Percentiles rank a stretch among this genome's conserved stretches.
phyloP scores from a whole-genome alignment of 2,329 filamentous ascomycete species.

The Gaeumannomyces tritici region DNA sequence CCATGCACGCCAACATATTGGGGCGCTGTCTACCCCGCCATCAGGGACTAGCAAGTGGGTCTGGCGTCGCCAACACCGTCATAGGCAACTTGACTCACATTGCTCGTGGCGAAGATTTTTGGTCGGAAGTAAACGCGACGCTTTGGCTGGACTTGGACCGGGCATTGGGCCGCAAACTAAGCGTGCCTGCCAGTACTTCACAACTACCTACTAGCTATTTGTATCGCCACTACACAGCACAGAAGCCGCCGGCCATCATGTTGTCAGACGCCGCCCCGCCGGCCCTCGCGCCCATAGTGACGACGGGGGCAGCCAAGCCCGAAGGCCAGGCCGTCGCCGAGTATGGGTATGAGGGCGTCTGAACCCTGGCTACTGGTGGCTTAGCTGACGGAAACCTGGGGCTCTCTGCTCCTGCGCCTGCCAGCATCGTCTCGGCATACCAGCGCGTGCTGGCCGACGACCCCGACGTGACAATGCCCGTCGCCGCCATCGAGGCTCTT shows the following conservation, averaged over 20 bases:
- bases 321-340: neutral
- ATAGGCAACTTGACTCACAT: neutral
- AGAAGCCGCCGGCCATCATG: neutral
- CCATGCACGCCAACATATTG: no score
- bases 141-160: neutral
- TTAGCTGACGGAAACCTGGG: neutral
- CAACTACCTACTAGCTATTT: no score
- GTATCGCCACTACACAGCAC: neutral
- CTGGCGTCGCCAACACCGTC: neutral
- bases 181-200: no score
- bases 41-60: neutral
- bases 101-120: no score
- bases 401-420: neutral
- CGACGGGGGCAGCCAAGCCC: neutral
- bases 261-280: neutral
- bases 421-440: constrained; percentile 48
- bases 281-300: neutral
- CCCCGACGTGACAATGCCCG: constrained; percentile 84
- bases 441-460: constrained; percentile 50
- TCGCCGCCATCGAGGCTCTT: constrained; percentile 55
- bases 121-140: no score
- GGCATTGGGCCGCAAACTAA: no score
- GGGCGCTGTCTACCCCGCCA: neutral
- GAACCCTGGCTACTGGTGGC: neutral
- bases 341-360: neutral